Base-by-base conservation (phyloP, 768 basidiomycete genomes). In the Clitopilus passeckerianus region DNA sequence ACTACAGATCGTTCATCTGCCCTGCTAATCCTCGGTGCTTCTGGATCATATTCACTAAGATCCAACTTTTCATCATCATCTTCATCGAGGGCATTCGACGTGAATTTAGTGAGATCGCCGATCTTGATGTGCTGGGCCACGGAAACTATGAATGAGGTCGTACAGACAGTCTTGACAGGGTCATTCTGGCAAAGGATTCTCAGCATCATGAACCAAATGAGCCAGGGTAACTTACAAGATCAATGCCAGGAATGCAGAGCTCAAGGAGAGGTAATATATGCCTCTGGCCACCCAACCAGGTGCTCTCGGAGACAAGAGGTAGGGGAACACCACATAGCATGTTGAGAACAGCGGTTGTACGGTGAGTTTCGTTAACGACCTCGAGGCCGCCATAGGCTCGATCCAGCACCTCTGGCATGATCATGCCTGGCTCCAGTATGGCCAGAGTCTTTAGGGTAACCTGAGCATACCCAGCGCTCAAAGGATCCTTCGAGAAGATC, bases 351-450 rank as follows among this genome's bases (percentile, higher is more conserved):
- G 95, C 91, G 1, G 93, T 94, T 4, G 95, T 97, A 41, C 95
- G 79, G 70, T 97, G 93, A 0, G 96, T 98, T 78, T 98, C 95
- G 63, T 95, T 95, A 16, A 98, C 83, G 10, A 89, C 87, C 69
- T 97, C 94, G n/a, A 98, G 76, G 0, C 94, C 94, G 35, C 90
- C 82, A 62, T 96, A 94, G 1, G 93, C 93, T 30, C 95, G 85
- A 66, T 97, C 95, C 22, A 98, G 79, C 12, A 98, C 77, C 43
- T 93, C 88, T 2, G 95, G 95, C 86, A 98, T 90, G 65, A 98
- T 82, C 34, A 96, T 74, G 16, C 80, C 77, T 0, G 96, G 93
- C 66, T 97, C 94, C 6, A 93, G 77, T 58, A 89, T 75, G 1
- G 91, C 86, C 74, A 98, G 77, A 27, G 81, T 80, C 61, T 89